phyloP scores from a whole-genome alignment of 345 rosid genomes.

The Salix purpurea region DNA sequence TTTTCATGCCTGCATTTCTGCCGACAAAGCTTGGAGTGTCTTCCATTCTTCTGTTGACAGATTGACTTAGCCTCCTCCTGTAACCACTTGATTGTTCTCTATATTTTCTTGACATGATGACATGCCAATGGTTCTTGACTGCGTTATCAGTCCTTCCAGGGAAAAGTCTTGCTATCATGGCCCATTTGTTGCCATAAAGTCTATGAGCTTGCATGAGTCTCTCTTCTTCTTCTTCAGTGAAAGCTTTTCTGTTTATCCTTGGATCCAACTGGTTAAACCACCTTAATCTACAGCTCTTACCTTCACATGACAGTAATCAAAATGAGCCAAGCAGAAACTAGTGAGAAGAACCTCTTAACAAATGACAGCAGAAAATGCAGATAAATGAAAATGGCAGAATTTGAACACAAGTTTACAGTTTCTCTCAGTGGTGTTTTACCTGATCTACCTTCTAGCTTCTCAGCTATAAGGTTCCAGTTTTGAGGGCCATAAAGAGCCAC shows the following conservation, averaged over 20 bases:
- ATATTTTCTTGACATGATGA: slow-evolving; percentile 90
- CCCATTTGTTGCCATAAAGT: slow-evolving; percentile 96
- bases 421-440: slow-evolving; percentile 35
- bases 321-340: not conserved
- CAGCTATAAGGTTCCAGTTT: slow-evolving; percentile 98
- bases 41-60: slow-evolving; percentile 31
- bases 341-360: not conserved
- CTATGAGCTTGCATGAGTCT: slow-evolving; percentile 91
- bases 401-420: not conserved
- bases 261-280: slow-evolving; percentile 99
- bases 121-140: slow-evolving; percentile 99
- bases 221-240: slow-evolving; percentile 94
- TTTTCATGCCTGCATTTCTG: slow-evolving; percentile 19
- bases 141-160: slow-evolving; percentile 99
- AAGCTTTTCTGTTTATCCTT: slow-evolving; percentile 83
- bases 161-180: slow-evolving; percentile 92
- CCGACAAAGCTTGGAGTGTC: slow-evolving; percentile 27
- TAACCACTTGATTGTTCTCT: slow-evolving; percentile 79
- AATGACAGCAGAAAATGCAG: not conserved
- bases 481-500: slow-evolving; percentile 92
- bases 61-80: slow-evolving; percentile 57
- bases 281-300: slow-evolving; percentile 91
- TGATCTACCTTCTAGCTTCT: slow-evolving; percentile 91
- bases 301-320: slow-evolving; percentile 24
- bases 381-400: not conserved